Conservation (phyloP, 2,329 filamentous ascomycete genomes). For the Curvularia eragrostidis region DNA sequence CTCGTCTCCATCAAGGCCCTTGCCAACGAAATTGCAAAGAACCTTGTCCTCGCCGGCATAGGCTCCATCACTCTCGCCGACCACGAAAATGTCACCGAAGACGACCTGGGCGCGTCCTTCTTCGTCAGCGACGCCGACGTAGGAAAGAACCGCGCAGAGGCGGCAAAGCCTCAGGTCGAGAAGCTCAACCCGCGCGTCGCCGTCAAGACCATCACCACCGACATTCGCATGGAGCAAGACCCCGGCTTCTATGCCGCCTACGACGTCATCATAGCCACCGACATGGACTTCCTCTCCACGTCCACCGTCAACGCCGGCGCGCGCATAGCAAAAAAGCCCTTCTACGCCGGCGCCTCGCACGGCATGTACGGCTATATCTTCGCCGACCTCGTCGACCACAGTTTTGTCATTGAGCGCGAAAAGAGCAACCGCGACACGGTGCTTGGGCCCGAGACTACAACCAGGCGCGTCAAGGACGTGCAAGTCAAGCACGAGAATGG, state of each 20-base stretch:
- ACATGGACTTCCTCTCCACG: slow-evolving; percentile 77
- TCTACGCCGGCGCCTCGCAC: slow-evolving; percentile 87
- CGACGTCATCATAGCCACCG: slow-evolving; percentile 88
- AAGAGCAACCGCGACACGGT: slow-evolving; percentile 70
- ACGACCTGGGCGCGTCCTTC: slow-evolving; percentile 74
- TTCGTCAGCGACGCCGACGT: slow-evolving; percentile 76
- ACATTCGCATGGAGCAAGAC: slow-evolving; percentile 66
- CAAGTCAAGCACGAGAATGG: slow-evolving; percentile 66
- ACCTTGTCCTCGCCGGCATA: slow-evolving; percentile 91
- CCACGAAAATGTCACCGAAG: slow-evolving; percentile 73
- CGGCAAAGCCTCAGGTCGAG: slow-evolving; percentile 77
- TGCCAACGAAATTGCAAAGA: slow-evolving; percentile 95
- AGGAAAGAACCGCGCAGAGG: slow-evolving; percentile 83
- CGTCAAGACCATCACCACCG: slow-evolving; percentile 72
- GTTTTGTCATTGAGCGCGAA: slow-evolving; percentile 86
- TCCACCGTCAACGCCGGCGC: slow-evolving; percentile 85
- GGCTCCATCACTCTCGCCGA: slow-evolving; percentile 90
- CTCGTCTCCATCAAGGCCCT: slow-evolving; percentile 87
- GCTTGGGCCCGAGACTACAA: slow-evolving; percentile 73
- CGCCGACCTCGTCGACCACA: slow-evolving; percentile 87
- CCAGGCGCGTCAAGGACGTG: slow-evolving; percentile 75
- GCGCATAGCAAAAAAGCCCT: slow-evolving; percentile 76
- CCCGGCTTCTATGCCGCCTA: slow-evolving; percentile 78
- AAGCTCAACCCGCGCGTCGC: slow-evolving; percentile 89
- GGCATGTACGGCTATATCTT: slow-evolving; percentile 96